Percentiles rank a stretch among this genome's conserved stretches.
Conservation (phyloP, 2,329 filamentous ascomycete species). For the Cordyceps cicadae region DNA sequence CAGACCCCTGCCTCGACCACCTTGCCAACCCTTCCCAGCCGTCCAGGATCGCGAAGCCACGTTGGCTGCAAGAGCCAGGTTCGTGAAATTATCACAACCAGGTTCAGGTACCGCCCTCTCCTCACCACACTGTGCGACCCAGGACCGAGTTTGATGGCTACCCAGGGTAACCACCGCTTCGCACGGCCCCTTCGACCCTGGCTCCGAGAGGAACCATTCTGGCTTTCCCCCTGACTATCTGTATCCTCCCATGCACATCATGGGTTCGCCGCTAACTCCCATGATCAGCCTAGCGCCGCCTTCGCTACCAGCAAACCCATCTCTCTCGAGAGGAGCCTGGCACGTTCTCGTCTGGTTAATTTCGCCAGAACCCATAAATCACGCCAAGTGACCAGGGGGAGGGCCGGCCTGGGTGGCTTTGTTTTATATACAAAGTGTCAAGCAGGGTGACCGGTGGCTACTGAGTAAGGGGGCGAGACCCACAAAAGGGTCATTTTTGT, state of each 20-base stretch:
- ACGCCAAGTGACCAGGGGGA: not conserved
- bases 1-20: not conserved
- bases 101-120: not conserved
- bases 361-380: not conserved
- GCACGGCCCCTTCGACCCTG: not conserved
- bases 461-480: too few species aligned
- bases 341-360: not conserved
- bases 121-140: not conserved
- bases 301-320: not conserved
- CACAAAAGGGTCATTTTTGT: too few species aligned
- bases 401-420: too few species aligned
- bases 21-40: too few species aligned
- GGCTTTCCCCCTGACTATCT: slow-evolving; percentile 4
- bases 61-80: too few species aligned
- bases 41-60: too few species aligned
- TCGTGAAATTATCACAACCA: too few species aligned
- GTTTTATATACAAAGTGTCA: not conserved
- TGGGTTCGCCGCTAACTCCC: not conserved
- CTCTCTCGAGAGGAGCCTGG: not conserved
- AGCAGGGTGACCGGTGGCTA: too few species aligned
- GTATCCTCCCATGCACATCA: slow-evolving; percentile 3
- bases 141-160: not conserved
- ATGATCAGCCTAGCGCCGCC: not conserved
- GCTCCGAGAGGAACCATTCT: not conserved
- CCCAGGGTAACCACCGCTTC: not conserved